Percentiles rank a stretch among this genome's conserved stretches.
These are phyloP conservation scores for Globisporangium cederbergense DNA, from an alignment of 352 stramenopile species.

Conservation along the genomic window DNA sequence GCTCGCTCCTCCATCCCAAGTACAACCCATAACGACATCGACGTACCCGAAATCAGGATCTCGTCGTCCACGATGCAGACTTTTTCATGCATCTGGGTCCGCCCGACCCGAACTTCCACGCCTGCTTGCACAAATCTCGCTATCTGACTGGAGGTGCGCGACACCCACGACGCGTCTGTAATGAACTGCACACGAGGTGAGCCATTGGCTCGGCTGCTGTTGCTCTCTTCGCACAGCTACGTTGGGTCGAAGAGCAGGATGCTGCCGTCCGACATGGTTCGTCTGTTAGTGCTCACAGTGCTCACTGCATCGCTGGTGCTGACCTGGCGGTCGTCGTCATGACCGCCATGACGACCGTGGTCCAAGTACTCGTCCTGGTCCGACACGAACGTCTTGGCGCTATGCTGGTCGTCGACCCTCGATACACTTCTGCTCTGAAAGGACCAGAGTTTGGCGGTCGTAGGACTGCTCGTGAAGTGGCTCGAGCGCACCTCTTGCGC, in stretches of 20 bases:
- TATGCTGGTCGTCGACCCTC: neutral
- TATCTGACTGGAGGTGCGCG: too few relatives aligned
- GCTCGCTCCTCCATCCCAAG: too few relatives aligned
- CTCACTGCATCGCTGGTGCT: neutral
- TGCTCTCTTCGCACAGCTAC: neutral
- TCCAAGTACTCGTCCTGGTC: neutral
- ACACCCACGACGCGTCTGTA: too few relatives aligned
- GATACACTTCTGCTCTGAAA: neutral
- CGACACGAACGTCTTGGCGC: neutral
- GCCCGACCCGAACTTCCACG: too few relatives aligned
- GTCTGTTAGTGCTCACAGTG: neutral
- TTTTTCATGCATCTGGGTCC: too few relatives aligned
- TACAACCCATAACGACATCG: too few relatives aligned
- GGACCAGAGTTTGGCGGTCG: conserved; percentile 5
- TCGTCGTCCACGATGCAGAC: too few relatives aligned
- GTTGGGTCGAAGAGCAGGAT: conserved; percentile 6
- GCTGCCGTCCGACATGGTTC: conserved; percentile 4
- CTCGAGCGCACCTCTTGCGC: conserved; percentile 26
- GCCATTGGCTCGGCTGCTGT: too few relatives aligned
- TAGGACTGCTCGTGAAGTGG: conserved; percentile 10
- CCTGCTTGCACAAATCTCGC: too few relatives aligned
- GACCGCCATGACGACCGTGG: neutral
- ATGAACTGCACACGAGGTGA: too few relatives aligned
- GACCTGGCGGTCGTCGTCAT: neutral
- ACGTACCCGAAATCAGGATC: too few relatives aligned